Percentiles rank a stretch among this genome's conserved stretches.
Evolutionary conservation across 805 yeast genomes (phyloP).

Genomic region (Maudiozyma pseudohumilis): DNA sequence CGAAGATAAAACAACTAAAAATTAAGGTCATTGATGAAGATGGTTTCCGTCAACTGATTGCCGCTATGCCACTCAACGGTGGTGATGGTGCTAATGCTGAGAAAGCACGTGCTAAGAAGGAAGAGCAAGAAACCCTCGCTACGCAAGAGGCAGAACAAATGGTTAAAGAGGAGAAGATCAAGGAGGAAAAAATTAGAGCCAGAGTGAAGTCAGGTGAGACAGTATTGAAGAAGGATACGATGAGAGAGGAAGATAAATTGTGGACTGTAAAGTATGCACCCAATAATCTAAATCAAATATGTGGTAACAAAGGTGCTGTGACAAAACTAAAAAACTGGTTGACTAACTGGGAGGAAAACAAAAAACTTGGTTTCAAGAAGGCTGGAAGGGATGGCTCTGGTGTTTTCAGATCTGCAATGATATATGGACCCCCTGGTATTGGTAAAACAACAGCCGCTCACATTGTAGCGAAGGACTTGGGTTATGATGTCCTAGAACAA

Average conservation of each 20-base stretch:
- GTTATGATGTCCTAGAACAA: conserved; percentile 66
- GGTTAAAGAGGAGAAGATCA: conserved; percentile 37
- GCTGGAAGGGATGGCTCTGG: conserved; percentile 60
- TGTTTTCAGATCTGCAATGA: conserved; percentile 67
- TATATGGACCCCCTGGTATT: conserved; percentile 82
- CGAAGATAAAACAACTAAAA: conserved; percentile 59
- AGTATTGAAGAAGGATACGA: conserved; percentile 12
- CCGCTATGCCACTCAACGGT: conserved; percentile 83
- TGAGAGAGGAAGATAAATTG: conserved; percentile 44
- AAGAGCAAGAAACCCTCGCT: conserved; percentile 53
- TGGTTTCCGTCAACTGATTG: conserved; percentile 68
- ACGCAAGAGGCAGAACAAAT: conserved; percentile 41
- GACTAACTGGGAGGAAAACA: conserved; percentile 55
- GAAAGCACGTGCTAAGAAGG: conserved; percentile 58
- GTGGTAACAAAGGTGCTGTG: conserved; percentile 82
- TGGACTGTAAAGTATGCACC: conserved; percentile 98
- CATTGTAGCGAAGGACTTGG: conserved; percentile 55
- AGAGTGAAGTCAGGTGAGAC: conserved; percentile 20
- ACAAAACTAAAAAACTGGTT: conserved; percentile 66
- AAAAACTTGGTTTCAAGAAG: conserved; percentile 44
- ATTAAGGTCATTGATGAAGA: conserved; percentile 80
- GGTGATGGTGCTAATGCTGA: conserved; percentile 76
- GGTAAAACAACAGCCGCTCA: conserved; percentile 82
- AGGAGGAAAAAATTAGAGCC: conserved; percentile 18
- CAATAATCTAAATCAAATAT: conserved; percentile 56